These are phyloP conservation scores for Leptosphaerulina australis DNA, from an alignment of 2,329 filamentous ascomycete genomes.

Conservation along the genomic window DNA sequence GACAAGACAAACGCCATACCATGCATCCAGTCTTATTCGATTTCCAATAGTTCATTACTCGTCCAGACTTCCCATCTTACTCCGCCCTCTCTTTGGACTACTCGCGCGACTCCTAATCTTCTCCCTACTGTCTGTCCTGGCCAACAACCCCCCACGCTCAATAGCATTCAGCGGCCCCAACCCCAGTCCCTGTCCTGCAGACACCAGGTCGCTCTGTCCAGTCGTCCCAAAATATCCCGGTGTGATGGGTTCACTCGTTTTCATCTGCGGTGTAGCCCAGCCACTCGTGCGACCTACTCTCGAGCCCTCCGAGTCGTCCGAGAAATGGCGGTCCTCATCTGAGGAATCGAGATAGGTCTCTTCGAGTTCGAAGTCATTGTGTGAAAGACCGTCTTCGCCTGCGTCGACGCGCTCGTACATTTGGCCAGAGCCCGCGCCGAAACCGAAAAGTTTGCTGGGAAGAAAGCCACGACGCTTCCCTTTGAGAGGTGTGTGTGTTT, in stretches of 20 bases:
- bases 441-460: slow-evolving; percentile 66
- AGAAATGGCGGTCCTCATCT: slow-evolving; percentile 61
- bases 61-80: slow-evolving; percentile 27
- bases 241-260: slow-evolving; percentile 32
- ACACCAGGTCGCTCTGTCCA: slow-evolving; percentile 24
- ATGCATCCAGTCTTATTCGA: too few relatives aligned
- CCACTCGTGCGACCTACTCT: slow-evolving; percentile 67
- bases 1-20: too few relatives aligned
- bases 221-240: slow-evolving; percentile 30
- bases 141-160: slow-evolving; percentile 73
- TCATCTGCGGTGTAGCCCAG: slow-evolving; percentile 69
- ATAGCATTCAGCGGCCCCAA: slow-evolving; percentile 36
- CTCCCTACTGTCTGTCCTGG: slow-evolving; percentile 86
- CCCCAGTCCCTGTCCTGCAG: slow-evolving; percentile 43
- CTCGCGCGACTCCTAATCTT: slow-evolving; percentile 63
- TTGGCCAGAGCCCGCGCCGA: slow-evolving; percentile 48
- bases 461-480: slow-evolving; percentile 48
- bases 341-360: slow-evolving; percentile 57
- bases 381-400: slow-evolving; percentile 75
- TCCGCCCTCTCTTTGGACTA: slow-evolving; percentile 51
- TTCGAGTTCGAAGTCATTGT: slow-evolving; percentile 74
- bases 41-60: too few relatives aligned
- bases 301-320: slow-evolving; percentile 65
- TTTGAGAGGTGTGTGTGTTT: slow-evolving; percentile 26
- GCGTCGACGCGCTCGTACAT: slow-evolving; percentile 74